These are phyloP conservation scores for Plantago elongata DNA, from an alignment of 257 asterid genomes.

Conservation along the genomic window DNA sequence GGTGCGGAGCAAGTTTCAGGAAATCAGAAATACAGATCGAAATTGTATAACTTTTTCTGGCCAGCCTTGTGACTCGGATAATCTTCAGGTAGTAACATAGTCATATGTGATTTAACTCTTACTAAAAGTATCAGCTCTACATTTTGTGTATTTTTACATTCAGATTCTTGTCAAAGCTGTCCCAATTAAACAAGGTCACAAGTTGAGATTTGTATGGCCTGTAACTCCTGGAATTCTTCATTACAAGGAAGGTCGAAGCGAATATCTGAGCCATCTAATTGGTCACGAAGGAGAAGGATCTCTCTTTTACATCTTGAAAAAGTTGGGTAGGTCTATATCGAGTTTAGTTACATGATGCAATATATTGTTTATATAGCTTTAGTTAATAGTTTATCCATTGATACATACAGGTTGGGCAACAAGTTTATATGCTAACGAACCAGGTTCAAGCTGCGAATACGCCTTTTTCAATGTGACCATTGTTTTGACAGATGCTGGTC, in stretches of 20 bases:
- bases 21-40: conserved; percentile 61
- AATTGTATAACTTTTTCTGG: conserved; percentile 58
- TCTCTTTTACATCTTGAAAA: conserved; percentile 78
- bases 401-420: conserved; percentile 88
- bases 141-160: conserved; percentile 16
- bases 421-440: conserved; percentile 90
- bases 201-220: conserved; percentile 86
- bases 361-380: not conserved
- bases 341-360: conserved; percentile 18
- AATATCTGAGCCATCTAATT: conserved; percentile 88
- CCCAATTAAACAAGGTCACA: conserved; percentile 93
- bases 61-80: conserved; percentile 76
- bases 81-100: conserved; percentile 59
- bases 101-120: not conserved
- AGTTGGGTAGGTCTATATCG: conserved; percentile 69
- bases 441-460: conserved; percentile 63
- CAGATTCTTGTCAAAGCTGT: conserved; percentile 92
- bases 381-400: conserved; percentile 17
- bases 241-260: conserved; percentile 81
- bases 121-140: not conserved
- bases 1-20: conserved; percentile 75
- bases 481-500: conserved; percentile 91
- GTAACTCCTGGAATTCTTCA: conserved; percentile 72
- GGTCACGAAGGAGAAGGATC: conserved; percentile 99
- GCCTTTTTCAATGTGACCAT: conserved; percentile 71